Evolutionary conservation across 345 rosid genomes (phyloP), one percentile per base, ranked within the genome.

Genomic region (Eucalyptus sp.): DNA sequence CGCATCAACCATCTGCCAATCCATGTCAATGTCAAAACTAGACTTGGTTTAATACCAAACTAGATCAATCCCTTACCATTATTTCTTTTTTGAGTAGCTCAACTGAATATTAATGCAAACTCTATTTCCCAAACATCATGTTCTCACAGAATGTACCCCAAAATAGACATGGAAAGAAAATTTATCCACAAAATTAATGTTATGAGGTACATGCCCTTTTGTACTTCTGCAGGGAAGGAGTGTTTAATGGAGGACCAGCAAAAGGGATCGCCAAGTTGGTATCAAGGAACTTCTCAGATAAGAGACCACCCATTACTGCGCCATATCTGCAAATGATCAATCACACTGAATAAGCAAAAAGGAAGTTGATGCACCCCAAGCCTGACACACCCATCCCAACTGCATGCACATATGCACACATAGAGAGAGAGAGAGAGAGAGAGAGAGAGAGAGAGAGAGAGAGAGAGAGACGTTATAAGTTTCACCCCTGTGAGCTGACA

Each of bases 201-300:
- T 24, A 86, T 86, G 25, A 56, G 86, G 29, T 62, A 87, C 90
- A 37, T 93, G 96, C 99, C 97, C 96, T 94, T 96, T 95, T 97
- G 95, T 97, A 97, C 89, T 97, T 97, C 92, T 96, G 99, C 80
- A 96, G 97, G 87, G 98, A 96, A 7, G 99, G 97, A 50, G 99
- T 97, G 89, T 96, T 96, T 88, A 97, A 91, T 27, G 96, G 94
- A 60, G 99, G 97, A 24, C 96, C 98, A 83, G 96, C 95, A 88
- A 97, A 97, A 85, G 99, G 99, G 92, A 96, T 96, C 68, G 96
- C 52, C 71, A 97, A 90, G 93, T 96, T 95, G 91, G 98, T 95
- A 90, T 96, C 99, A 44, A 97, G 95, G 89, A 96, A 97, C 93
- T 97, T 97, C 92, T 97, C 98, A 44, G 99, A 96, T 90, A 97